These are phyloP conservation scores for Polyporus arcularius DNA, from an alignment of 768 basidiomycete genomes.

Conservation along the genomic window DNA sequence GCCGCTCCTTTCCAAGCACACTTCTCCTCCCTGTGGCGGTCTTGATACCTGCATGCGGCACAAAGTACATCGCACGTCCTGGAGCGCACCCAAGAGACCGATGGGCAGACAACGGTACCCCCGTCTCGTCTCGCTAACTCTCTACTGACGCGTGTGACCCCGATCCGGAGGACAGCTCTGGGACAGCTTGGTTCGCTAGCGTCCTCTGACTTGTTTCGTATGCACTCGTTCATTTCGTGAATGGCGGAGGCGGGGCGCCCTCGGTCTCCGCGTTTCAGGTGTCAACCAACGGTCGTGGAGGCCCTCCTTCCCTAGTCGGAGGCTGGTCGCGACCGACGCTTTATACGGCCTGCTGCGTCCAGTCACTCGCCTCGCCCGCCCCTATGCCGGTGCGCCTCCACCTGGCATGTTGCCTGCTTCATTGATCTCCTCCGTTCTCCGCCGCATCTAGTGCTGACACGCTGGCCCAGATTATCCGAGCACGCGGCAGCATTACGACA, in stretches of 20 bases:
- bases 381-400: not conserved
- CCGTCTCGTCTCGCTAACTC: not conserved
- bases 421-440: slow-evolving; percentile 15
- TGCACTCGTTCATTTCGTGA: not conserved
- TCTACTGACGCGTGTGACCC: not conserved
- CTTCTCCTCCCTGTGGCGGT: not conserved
- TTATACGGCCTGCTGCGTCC: too few species aligned
- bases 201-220: slow-evolving; percentile 18
- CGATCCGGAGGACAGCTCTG: not conserved
- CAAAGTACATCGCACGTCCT: not conserved
- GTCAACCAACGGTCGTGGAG: not conserved
- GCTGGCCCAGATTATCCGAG: not conserved
- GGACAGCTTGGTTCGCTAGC: too few species aligned
- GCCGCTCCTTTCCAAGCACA: not conserved
- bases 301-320: not conserved
- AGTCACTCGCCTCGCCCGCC: too few species aligned
- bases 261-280: slow-evolving; percentile 14
- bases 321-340: not conserved
- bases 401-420: not conserved
- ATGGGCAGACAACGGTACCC: not conserved
- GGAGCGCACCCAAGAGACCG: not conserved
- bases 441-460: slow-evolving; percentile 1
- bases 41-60: not conserved
- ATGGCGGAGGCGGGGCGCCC: not conserved
- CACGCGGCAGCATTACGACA: not conserved